Evolutionary conservation across 345 rosid genomes (phyloP), one percentile per base, ranked within the genome.

Genomic region (Heritiera fomes): DNA sequence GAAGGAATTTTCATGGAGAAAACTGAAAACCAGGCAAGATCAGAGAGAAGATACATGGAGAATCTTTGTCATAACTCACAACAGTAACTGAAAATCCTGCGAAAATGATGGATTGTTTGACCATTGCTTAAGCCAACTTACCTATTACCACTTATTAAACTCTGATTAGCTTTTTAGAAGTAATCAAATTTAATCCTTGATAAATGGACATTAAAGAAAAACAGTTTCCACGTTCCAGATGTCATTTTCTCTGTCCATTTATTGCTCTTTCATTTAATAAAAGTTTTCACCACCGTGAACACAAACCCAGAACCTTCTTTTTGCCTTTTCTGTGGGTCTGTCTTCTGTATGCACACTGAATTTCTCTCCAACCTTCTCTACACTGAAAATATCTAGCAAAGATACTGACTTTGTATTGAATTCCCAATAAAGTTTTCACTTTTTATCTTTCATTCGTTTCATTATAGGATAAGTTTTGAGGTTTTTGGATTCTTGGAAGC

Each of bases 341-440:
- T 7, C 1, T 6, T 46, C 4, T 69, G 17, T 56, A 23, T 56
- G 0, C 2, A 56, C 28, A 18, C 34, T 3, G 38, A 49, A 1
- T 70, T 28, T 68, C 55, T n/a, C 30, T 28, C n/a, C 8, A 18
- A 20, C 12, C 12, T 40, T 43, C 15, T 23, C 28, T 23, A 23
- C 28, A 23, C 28, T 23, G 28, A 23, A 23, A 63, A 56, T 30
- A 70, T 81, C 73, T 41, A 12, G 2, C 11, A 64, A 76, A 64
- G 46, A 20, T 41, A 7, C 66, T 8, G 20, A 18, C 15, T 66
- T 14, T 65, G 2, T 64, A 17, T 46, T 59, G 56, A 78, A 71
- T 67, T 18, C 71, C 67, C 18, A 65, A 63, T 46, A 56, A 63
- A 71, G 71, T 80, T 52, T 56, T 63, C 15, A 34, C 60, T 49